A percentile compares a stretch with the other conserved stretches of the same genome.
phyloP scores from a whole-genome alignment of 2,329 filamentous ascomycete species.

The Nannizzia gypsea region DNA sequence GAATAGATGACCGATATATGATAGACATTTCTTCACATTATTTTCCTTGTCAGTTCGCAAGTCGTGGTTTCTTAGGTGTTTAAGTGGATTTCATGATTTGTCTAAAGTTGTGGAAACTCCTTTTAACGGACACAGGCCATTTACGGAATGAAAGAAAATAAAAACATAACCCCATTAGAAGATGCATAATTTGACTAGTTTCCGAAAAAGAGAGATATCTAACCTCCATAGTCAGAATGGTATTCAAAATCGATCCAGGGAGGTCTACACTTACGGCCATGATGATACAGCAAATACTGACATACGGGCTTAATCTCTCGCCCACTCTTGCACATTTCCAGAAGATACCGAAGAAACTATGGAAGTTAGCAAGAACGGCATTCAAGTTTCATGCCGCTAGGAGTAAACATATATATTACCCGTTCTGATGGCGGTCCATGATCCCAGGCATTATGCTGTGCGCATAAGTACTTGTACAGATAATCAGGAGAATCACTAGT shows the following conservation, averaged over 20 bases:
- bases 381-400: not conserved
- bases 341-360: slow-evolving; percentile 68
- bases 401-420: slow-evolving; percentile 42
- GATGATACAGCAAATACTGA: slow-evolving; percentile 80
- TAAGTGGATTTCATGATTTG: not conserved
- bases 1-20: not conserved
- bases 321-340: slow-evolving; percentile 94
- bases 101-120: not conserved
- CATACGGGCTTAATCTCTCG: slow-evolving; percentile 86
- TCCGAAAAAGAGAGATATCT: slow-evolving; percentile 16
- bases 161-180: not conserved
- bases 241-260: not conserved
- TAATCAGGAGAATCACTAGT: slow-evolving; percentile 83
- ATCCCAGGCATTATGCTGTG: slow-evolving; percentile 81
- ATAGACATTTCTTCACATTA: not conserved
- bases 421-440: slow-evolving; percentile 86
- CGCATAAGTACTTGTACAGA: slow-evolving; percentile 90
- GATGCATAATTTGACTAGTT: slow-evolving; percentile 9
- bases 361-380: not conserved
- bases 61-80: not conserved
- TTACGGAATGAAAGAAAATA: not conserved
- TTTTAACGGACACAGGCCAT: not conserved
- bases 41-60: not conserved
- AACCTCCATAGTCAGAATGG: not conserved
- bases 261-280: slow-evolving; percentile 65